Percentiles rank a stretch among this genome's conserved stretches.
These are phyloP conservation scores for Metarhizium rileyi DNA, from an alignment of 2,329 filamentous ascomycete genomes.

Conservation along the genomic window DNA sequence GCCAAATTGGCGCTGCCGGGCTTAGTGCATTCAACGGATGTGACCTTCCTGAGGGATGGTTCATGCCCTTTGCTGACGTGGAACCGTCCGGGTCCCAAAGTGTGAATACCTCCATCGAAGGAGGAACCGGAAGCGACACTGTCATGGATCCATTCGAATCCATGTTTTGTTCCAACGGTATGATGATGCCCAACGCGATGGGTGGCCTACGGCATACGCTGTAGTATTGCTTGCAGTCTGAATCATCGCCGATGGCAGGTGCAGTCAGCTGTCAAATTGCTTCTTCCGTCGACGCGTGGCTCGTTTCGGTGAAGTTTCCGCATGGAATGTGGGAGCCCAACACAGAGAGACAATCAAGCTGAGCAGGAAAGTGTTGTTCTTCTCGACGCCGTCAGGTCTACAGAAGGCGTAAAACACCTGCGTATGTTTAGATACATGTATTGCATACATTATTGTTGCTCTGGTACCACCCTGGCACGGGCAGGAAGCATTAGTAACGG, in stretches of 20 bases:
- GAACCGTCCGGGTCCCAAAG: constrained; percentile 57
- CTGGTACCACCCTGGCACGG: no score
- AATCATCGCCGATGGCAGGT: not conserved
- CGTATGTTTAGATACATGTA: no score
- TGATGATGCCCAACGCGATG: constrained; percentile 26
- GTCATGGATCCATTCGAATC: constrained; percentile 36
- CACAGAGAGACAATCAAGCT: no score
- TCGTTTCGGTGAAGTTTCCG: not conserved
- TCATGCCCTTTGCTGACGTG: constrained; percentile 89
- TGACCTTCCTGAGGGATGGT: constrained; percentile 65
- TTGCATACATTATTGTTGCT: no score
- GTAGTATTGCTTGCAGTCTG: constrained; percentile 9
- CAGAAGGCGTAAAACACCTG: no score
- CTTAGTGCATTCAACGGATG: constrained; percentile 20
- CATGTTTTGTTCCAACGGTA: constrained; percentile 33
- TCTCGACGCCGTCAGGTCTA: no score
- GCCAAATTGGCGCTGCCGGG: constrained; percentile 11
- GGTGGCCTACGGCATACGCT: constrained; percentile 22
- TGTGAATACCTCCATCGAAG: constrained; percentile 29
- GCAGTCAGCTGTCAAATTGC: no score
- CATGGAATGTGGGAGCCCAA: no score
- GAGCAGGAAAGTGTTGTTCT: no score
- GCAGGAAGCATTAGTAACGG: no score
- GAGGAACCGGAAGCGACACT: constrained; percentile 10
- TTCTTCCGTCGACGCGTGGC: no score